phyloP scores from a whole-genome alignment of 345 rosid genomes.

The Hibiscus mutabilis region DNA sequence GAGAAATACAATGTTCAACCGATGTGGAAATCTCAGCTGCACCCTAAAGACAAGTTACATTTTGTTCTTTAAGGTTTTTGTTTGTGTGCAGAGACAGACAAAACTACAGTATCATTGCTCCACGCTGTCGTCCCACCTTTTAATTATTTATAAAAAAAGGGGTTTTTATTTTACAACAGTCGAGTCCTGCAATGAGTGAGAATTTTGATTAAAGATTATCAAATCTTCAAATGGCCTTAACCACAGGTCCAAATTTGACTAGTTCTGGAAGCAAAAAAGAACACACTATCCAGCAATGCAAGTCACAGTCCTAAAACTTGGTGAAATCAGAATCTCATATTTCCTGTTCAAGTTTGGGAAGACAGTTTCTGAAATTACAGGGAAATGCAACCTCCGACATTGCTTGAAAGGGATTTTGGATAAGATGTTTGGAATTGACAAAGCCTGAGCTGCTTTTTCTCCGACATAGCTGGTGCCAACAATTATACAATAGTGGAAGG shows the following conservation, averaged over 20 bases:
- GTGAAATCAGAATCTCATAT: no score
- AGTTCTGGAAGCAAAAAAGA: neutral
- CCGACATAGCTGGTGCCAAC: neutral
- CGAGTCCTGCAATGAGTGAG: neutral
- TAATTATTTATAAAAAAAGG: neutral
- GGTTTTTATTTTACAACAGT: no score
- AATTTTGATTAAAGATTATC: slow-evolving; percentile 1
- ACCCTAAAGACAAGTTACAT: neutral
- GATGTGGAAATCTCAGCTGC: slow-evolving; percentile 3
- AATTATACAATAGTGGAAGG: neutral
- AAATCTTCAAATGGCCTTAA: neutral
- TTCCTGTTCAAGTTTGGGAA: neutral
- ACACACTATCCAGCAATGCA: no score
- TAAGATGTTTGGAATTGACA: neutral
- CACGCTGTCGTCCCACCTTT: neutral
- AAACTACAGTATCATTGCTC: slow-evolving; percentile 4
- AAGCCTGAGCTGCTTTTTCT: neutral
- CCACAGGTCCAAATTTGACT: neutral
- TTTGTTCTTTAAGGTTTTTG: neutral
- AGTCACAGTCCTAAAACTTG: no score
- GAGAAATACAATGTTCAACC: neutral
- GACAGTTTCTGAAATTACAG: neutral
- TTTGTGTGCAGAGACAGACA: neutral
- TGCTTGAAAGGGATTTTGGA: neutral
- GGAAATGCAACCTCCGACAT: neutral